Evolutionary conservation across 2,329 filamentous ascomycete species (phyloP).

Genomic region (Colletotrichum orbiculare): DNA sequence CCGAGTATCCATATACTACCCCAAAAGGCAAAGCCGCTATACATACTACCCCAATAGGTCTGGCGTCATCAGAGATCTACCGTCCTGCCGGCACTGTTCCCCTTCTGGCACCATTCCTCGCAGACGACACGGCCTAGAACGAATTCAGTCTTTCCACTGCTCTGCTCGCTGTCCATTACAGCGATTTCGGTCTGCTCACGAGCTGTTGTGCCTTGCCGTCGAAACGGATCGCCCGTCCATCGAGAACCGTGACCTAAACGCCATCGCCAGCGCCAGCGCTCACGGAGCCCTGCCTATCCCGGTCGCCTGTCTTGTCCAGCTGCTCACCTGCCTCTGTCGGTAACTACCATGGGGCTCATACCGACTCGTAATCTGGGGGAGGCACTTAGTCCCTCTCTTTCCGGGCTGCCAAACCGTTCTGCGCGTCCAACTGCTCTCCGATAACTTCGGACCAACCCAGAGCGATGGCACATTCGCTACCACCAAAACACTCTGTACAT

Average conservation of each 20-base stretch:
- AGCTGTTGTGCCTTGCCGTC: slow-evolving; percentile 26
- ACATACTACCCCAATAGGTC: background rate
- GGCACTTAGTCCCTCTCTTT: too few relatives aligned
- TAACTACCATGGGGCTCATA: background rate
- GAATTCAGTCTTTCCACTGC: slow-evolving; percentile 16
- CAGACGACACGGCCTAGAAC: slow-evolving; percentile 30
- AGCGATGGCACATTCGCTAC: background rate
- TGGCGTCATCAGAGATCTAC: slow-evolving; percentile 23
- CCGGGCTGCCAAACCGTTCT: slow-evolving; percentile 5
- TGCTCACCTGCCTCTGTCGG: slow-evolving; percentile 22
- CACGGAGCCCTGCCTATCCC: slow-evolving; percentile 21
- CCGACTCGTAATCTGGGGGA: too few relatives aligned
- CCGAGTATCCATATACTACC: slow-evolving; percentile 23
- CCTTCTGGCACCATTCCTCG: slow-evolving; percentile 23
- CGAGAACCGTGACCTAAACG: slow-evolving; percentile 18
- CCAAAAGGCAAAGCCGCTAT: background rate
- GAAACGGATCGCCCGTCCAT: slow-evolving; percentile 33
- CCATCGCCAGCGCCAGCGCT: slow-evolving; percentile 7
- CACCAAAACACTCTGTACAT: background rate
- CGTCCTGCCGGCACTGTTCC: slow-evolving; percentile 34
- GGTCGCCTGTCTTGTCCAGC: slow-evolving; percentile 22
- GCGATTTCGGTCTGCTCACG: slow-evolving; percentile 33
- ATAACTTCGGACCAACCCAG: slow-evolving; percentile 32
- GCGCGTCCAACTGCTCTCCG: slow-evolving; percentile 13
- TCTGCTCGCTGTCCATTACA: slow-evolving; percentile 28